These are phyloP conservation scores for Barnettozyma siamensis DNA, from an alignment of 805 yeast genomes.

Conservation along the genomic window DNA sequence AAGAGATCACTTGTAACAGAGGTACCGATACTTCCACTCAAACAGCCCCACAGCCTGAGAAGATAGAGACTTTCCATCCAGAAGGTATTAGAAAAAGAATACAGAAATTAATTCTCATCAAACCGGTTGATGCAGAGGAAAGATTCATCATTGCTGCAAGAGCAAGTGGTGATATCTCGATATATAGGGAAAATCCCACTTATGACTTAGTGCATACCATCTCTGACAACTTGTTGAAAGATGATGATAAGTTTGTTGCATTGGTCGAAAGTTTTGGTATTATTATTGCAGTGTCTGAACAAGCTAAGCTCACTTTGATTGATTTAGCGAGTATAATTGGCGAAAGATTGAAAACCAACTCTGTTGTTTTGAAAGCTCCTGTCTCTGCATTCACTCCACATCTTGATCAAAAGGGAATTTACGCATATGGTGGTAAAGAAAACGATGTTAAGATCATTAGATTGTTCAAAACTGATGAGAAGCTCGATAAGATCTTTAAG, in stretches of 20 bases:
- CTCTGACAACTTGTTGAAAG: conserved; percentile 9
- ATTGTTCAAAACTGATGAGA: conserved; percentile 23
- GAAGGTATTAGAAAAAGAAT: conserved; percentile 36
- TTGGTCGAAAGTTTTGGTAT: conserved; percentile 26
- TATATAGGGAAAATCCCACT: conserved; percentile 30
- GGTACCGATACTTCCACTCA: conserved; percentile 80
- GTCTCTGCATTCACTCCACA: conserved; percentile 43
- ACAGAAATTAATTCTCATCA: conserved; percentile 32
- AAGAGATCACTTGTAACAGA: conserved; percentile 50
- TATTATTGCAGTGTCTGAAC: conserved; percentile 30
- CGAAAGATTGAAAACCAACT: conserved; percentile 12
- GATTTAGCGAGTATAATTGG: conserved; percentile 13
- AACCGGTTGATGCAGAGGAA: conserved; percentile 28
- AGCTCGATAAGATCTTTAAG: conserved; percentile 17
- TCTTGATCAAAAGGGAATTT: conserved; percentile 42
- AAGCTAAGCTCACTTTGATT: conserved; percentile 31
- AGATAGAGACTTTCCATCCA: conserved; percentile 39
- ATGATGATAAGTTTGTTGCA: conserved; percentile 34
- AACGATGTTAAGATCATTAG: conserved; percentile 54
- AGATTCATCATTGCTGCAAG: conserved; percentile 37
- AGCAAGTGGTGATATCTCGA: conserved; percentile 37
- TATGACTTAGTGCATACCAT: conserved; percentile 20
- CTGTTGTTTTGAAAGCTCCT: conserved; percentile 38
- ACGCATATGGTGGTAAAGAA: conserved; percentile 87
- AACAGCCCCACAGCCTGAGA: conserved; percentile 57